Base-by-base conservation (phyloP, 164 flowering plant species). In the Sedum album region DNA sequence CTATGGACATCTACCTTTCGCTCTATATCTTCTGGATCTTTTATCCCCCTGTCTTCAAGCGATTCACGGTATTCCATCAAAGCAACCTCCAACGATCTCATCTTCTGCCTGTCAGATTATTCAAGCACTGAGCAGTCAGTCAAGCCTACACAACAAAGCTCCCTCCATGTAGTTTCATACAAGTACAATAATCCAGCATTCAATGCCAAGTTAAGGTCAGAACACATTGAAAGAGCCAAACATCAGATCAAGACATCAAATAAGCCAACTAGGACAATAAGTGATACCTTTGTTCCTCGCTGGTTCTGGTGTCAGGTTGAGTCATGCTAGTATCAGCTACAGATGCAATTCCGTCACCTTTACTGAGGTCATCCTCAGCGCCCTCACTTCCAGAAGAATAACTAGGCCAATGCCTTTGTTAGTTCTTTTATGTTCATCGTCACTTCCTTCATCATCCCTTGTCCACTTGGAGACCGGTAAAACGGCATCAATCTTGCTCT, bases 301-400 rank as follows among this genome's bases (percentile, higher is more conserved):
- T 90, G 79, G 88, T 76, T 74, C 80, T 84, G 79, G 73, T 80
- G 31, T 89, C 97, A 57, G 81, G 73, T 55, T 84, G 48, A 18
- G 80, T 76, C 69, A 75, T 66, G 73, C 82, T 79, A 64, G 81
- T 64, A 72, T 85, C 89, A 76, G 81, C 67, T 49, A 77, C 73
- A 74, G 77, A 61, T 68, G 85, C 94, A 25, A 67, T 36, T 25
- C 80, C 91, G 72, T 80, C 83, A 67, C 71, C 79, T 76, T 77
- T 84, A 64, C 73, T 53, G 20, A 75, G 76, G 63, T 73, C 85
- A 78, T 83, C 90, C 36, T 78, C 87, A 42, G 79, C 85, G 81
- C 84, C 85, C 68, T 95, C 99, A 79, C 97, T 92, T 63, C 94
- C 99, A 73, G 99, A 94, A 73, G 99, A 95, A 72, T 91, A 94